These are phyloP conservation scores for Kluyveromyces siamensis DNA, from an alignment of 805 yeast genomes.

Conservation along the genomic window DNA sequence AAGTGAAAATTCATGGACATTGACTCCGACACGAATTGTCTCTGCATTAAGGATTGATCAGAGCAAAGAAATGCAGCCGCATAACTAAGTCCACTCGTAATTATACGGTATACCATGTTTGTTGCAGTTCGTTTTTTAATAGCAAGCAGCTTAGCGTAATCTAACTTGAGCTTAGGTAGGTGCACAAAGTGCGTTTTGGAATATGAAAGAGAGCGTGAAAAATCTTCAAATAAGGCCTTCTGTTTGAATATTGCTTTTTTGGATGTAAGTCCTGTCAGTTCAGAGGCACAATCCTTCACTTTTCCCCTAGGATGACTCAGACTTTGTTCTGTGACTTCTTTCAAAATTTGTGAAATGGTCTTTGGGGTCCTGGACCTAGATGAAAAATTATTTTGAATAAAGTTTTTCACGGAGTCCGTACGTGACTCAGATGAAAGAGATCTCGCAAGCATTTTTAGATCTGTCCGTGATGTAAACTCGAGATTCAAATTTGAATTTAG, in stretches of 20 bases:
- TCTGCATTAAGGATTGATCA: background rate
- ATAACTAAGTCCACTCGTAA: slow-evolving; percentile 36
- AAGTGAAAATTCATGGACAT: slow-evolving; percentile 30
- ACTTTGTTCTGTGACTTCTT: background rate
- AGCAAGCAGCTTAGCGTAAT: background rate
- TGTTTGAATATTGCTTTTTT: slow-evolving; percentile 1
- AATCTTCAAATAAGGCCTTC: slow-evolving; percentile 1
- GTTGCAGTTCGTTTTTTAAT: slow-evolving; percentile 51
- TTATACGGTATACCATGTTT: slow-evolving; percentile 58
- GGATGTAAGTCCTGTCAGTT: background rate
- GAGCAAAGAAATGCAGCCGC: slow-evolving; percentile 4
- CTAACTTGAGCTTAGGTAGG: background rate
- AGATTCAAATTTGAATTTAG: slow-evolving; percentile 37
- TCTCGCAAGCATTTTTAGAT: slow-evolving; percentile 1
- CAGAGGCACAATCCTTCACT: background rate
- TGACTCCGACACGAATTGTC: background rate
- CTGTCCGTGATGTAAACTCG: slow-evolving; percentile 27
- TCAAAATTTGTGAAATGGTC: background rate
- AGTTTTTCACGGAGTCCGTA: background rate
- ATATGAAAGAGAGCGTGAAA: background rate
- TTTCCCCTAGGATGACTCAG: background rate
- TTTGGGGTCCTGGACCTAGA: background rate
- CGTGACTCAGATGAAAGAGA: background rate
- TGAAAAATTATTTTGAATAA: background rate
- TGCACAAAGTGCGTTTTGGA: slow-evolving; percentile 1